A percentile compares a stretch with the other conserved stretches of the same genome.
Evolutionary conservation across 441 rosid species (phyloP).

Genomic region (Cnidoscolus chayamansa): DNA sequence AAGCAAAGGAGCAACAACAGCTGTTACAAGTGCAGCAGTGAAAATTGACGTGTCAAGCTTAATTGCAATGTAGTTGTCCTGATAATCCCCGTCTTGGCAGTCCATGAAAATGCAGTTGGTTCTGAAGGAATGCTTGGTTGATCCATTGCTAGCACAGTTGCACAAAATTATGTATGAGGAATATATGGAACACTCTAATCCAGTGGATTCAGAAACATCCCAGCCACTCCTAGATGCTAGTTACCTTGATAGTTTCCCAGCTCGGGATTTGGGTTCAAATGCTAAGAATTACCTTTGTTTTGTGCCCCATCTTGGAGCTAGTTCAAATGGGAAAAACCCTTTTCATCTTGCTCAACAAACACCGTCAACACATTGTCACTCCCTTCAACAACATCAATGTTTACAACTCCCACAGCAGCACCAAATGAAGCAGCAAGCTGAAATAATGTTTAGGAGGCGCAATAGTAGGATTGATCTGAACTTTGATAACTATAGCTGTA

Average conservation of each 20-base stretch:
- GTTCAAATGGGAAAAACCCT: constrained; percentile 54
- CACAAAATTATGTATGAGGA: no score
- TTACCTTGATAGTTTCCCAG: constrained; percentile 29
- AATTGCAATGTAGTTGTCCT: no score
- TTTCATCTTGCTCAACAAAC: constrained; percentile 43
- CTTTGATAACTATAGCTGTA: constrained; percentile 68
- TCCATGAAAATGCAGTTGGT: no score
- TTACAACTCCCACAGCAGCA: constrained; percentile 45
- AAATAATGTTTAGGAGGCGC: constrained; percentile 58
- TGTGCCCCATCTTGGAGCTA: constrained; percentile 50
- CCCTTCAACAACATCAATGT: constrained; percentile 44
- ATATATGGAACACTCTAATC: no score
- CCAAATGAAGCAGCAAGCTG: constrained; percentile 67
- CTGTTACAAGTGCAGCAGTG: no score
- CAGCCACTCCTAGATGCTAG: background rate
- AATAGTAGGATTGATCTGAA: constrained; percentile 58
- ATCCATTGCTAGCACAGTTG: no score
- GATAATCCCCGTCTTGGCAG: no score
- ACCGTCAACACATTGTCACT: constrained; percentile 39
- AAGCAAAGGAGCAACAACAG: no score
- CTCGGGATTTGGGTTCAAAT: constrained; percentile 53
- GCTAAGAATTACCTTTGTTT: constrained; percentile 50
- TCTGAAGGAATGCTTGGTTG: no score
- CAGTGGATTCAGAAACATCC: no score
- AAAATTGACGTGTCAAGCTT: no score